Conservation (phyloP, 75 land plant species). For the Pinus taeda region DNA sequence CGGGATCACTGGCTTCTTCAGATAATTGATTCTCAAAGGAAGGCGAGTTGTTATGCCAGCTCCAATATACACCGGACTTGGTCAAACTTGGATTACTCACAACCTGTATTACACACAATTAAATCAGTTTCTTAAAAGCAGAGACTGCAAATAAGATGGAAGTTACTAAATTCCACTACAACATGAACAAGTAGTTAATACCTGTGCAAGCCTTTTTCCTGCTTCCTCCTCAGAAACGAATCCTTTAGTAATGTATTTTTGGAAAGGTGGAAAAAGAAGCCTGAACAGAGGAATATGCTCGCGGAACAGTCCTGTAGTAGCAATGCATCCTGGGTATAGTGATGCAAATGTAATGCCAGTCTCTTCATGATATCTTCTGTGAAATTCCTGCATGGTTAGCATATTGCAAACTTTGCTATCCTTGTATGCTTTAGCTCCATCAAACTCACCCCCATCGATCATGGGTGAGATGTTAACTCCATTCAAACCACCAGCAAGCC, state of each 20-base stretch:
- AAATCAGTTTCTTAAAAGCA: not conserved
- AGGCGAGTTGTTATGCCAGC: constrained; percentile 95
- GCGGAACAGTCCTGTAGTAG: constrained; percentile 94
- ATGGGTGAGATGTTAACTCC: constrained; percentile 83
- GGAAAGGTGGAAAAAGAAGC: constrained; percentile 96
- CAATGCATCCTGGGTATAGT: constrained; percentile 99
- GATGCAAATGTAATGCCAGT: constrained; percentile 93
- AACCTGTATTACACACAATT: constrained; percentile 51
- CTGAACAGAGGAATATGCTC: constrained; percentile 97
- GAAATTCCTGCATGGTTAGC: constrained; percentile 99
- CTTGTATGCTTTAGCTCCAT: constrained; percentile 99
- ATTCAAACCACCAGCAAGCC: constrained; percentile 90
- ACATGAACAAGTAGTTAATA: constrained; percentile 10
- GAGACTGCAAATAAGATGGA: constrained; percentile 1
- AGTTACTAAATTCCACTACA: not conserved
- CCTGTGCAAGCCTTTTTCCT: constrained; percentile 99
- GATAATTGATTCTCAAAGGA: constrained; percentile 98
- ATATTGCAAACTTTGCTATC: constrained; percentile 99
- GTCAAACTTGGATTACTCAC: constrained; percentile 88
- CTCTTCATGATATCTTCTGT: constrained; percentile 89
- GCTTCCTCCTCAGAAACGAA: constrained; percentile 97
- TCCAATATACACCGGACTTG: constrained; percentile 99
- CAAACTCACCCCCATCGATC: constrained; percentile 97
- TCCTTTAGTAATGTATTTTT: constrained; percentile 98
- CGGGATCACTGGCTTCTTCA: constrained; percentile 87